Conservation (phyloP, 495 filamentous ascomycete genomes). For the Umbilicaria muhlenbergii region DNA sequence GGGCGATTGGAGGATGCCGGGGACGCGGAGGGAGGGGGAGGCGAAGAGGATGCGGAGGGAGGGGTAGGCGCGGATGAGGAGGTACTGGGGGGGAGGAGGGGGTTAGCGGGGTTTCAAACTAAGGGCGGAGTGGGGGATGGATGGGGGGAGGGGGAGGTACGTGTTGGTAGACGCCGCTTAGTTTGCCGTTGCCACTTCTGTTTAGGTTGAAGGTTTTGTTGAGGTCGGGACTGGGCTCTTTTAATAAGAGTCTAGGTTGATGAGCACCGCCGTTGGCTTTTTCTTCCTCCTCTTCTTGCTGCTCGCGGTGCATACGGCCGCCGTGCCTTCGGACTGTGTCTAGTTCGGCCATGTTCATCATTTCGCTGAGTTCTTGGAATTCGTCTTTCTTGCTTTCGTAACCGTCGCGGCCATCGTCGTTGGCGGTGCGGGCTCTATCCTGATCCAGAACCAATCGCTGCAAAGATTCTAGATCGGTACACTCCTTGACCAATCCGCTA, state of each 20-base stretch:
- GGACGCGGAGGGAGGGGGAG: constrained; percentile 45
- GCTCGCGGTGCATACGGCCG: constrained; percentile 38
- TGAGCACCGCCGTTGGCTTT: constrained; percentile 7
- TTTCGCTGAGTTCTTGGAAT: constrained; percentile 43
- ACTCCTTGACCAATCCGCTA: constrained; percentile 40
- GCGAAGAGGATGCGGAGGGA: constrained; percentile 49
- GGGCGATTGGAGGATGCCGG: constrained; percentile 46
- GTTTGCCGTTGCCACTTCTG: constrained; percentile 10
- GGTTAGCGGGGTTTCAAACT: constrained; percentile 11
- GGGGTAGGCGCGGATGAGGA: constrained; percentile 45
- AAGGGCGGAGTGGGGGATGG: too few relatives aligned
- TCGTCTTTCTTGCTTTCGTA: constrained; percentile 22
- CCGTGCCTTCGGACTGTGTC: constrained; percentile 38
- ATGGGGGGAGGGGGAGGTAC: constrained; percentile 11
- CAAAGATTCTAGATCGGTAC: constrained; percentile 38
- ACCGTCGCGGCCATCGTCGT: background rate
- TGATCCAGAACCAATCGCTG: constrained; percentile 10
- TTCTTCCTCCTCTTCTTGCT: constrained; percentile 24
- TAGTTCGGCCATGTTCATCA: constrained; percentile 44
- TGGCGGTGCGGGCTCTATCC: background rate
- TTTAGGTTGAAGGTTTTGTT: background rate
- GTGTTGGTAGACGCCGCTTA: constrained; percentile 33
- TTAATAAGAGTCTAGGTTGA: constrained; percentile 13
- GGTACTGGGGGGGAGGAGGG: constrained; percentile 41
- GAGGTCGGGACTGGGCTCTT: constrained; percentile 12